These are phyloP conservation scores for Tolypocladium album DNA, from an alignment of 2,329 filamentous ascomycete species.

Conservation along the genomic window DNA sequence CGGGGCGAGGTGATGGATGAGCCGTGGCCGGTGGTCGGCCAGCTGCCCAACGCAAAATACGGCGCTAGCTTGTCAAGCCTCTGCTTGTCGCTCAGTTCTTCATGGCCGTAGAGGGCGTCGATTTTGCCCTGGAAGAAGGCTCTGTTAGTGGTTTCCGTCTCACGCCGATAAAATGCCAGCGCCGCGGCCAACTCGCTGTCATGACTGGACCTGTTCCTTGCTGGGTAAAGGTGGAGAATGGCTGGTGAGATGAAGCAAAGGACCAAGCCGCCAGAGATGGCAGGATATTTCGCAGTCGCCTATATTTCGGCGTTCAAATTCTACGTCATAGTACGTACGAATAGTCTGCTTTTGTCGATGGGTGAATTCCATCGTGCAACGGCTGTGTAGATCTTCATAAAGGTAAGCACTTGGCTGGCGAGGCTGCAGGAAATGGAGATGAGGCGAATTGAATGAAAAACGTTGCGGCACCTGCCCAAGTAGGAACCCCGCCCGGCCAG, in stretches of 20 bases:
- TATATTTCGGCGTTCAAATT: not conserved
- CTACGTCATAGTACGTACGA: not conserved
- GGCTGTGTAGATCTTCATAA: not conserved
- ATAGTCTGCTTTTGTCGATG: not conserved
- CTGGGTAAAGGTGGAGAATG: not conserved
- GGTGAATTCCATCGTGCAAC: not conserved
- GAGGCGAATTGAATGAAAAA: not conserved
- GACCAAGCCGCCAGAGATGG: not conserved
- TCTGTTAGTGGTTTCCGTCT: not conserved
- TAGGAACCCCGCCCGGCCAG: not conserved
- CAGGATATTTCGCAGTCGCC: not conserved
- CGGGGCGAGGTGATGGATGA: not conserved
- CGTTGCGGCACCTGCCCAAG: not conserved
- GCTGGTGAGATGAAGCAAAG: not conserved
- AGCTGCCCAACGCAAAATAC: not conserved
- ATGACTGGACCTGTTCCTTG: not conserved
- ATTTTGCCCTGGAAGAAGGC: not conserved
- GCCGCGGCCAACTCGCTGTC: not conserved
- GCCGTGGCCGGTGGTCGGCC: not conserved
- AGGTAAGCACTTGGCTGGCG: not conserved
- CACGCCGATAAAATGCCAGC: not conserved
- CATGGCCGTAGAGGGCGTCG: not conserved
- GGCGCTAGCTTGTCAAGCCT: not conserved
- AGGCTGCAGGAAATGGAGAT: not conserved
- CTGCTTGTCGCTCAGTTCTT: not conserved